Evolutionary conservation across 257 asterid genomes (phyloP), one percentile per base, ranked within the genome.

Genomic region (Hygrophila difformis): DNA sequence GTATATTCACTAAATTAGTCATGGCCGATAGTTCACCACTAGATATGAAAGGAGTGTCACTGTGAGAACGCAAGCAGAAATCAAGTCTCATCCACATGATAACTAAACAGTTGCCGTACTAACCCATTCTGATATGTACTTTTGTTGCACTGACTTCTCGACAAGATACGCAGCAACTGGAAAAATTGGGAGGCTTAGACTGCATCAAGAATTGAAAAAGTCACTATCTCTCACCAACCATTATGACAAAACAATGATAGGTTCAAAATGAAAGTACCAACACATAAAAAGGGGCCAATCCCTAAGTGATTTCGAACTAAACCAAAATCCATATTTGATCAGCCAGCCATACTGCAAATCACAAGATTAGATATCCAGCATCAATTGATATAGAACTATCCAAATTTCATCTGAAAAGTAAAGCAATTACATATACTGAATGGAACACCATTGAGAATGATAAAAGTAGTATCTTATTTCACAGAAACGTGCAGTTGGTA

Each of bases 201-300:
- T 91, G 96, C 66, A 75, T 55, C 51, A 42, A 13, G 39, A 14
- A 18, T 54, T 8, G 13, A 44, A 51, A 39, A 21, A 38, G 33
- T 24, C 13, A 22, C 18, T 47, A 55, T 39, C 5, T 38, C 43
- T 17, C 44, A 39, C 17, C 44, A 16, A 47, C 49, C 18, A 51
- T 18, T 14, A 8, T 16, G 39, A 49, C 22, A 21, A 18, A 18
- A 5, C 22, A 47, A 35, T n/a, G n/a, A n/a, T 8, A 23, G 19
- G 38, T 5, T 14, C 47, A 54, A 56, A 53, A 56, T 39, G 41
- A 42, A 39, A 39, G 61, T 86, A 91, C 99, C 99, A 86, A 73
- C 99, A 82, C 93, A 91, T 78, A 16, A 86, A 69, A 52, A 82
- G 75, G 14, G 99, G 99, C 99, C 99, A 91, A 71, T 91, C 96